A percentile compares a stretch with the other conserved stretches of the same genome.
These are phyloP conservation scores for Tubosaeta sp. DNA, from an alignment of 768 basidiomycete species.

Conservation along the genomic window DNA sequence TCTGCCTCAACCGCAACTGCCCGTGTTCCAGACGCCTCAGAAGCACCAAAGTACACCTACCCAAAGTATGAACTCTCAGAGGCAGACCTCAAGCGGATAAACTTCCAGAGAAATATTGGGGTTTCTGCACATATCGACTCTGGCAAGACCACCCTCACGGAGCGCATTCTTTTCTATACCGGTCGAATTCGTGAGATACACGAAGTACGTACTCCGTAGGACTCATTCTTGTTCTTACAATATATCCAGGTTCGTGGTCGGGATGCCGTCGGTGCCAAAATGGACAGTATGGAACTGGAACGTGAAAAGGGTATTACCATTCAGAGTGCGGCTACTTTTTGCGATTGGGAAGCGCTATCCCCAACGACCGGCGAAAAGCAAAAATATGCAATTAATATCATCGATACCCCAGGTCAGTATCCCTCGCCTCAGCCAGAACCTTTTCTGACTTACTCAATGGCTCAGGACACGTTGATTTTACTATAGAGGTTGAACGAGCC, in stretches of 20 bases:
- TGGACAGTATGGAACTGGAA: slow-evolving; percentile 99
- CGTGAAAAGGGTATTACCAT: slow-evolving; percentile 99
- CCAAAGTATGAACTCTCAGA: slow-evolving; percentile 51
- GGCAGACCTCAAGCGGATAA: slow-evolving; percentile 61
- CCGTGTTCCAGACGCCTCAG: neutral
- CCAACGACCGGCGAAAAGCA: slow-evolving; percentile 59
- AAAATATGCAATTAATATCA: slow-evolving; percentile 94
- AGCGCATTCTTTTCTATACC: slow-evolving; percentile 94
- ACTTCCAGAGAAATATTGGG: slow-evolving; percentile 89
- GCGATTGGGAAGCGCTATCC: slow-evolving; percentile 83
- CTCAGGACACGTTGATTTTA: slow-evolving; percentile 98
- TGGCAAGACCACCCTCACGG: slow-evolving; percentile 97
- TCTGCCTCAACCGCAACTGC: slow-evolving; percentile 44
- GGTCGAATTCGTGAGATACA: slow-evolving; percentile 95
- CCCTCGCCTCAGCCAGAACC: neutral
- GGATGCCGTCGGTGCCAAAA: slow-evolving; percentile 97
- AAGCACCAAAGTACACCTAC: slow-evolving; percentile 22
- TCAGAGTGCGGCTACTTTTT: slow-evolving; percentile 97
- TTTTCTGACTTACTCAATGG: neutral
- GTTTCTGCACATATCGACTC: slow-evolving; percentile 95
- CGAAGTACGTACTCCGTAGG: slow-evolving; percentile 57
- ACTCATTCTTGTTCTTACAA: neutral
- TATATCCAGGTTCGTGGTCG: slow-evolving; percentile 74
- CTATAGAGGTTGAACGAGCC: slow-evolving; percentile 97
- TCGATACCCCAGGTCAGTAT: slow-evolving; percentile 85